Base-by-base conservation (phyloP, 495 filamentous ascomycete species). In the Trichocladium uniseriatum region DNA sequence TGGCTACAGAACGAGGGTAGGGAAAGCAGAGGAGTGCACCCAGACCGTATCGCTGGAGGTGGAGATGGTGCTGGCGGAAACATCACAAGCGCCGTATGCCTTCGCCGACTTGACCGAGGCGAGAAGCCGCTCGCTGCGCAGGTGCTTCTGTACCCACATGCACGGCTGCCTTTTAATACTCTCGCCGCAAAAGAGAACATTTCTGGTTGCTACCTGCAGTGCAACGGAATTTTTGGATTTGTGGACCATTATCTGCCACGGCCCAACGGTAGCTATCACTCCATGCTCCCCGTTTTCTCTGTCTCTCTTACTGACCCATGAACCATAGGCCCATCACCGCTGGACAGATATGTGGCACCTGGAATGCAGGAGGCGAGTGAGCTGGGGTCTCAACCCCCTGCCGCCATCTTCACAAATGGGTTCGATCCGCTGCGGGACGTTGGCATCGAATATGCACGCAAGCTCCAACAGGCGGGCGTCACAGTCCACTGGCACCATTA, bases 381-480 rank as follows among this genome's bases (percentile, higher is more conserved):
- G 1, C 49, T 67, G 0, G 22, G 11, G 4, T 51, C 45, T 15
- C 48, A 60, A 16, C 62, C 58, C 3, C 64, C 55, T 1, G 55
- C 63, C 1, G 53, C 49, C 10, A 54, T 69, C 5, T 66, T 63
- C 49, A 71, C 65, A 15, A 59, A 55, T 32, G 68, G 67, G 2
- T 71, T 66, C 27, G 68, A 69, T 43, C 59, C 62, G 1, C 32
- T 69, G 15, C 51, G 68, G n/a, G 65, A 69, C 18, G 68, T 64
- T 15, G 65, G 63, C 2, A 58, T 65, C 22, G 63, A 65, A 34
- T 67, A 61, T 38, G 68, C 66, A 35, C 51, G 42, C 16, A 69
- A 69, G 58, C 44, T 69, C 37, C 10, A 56, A 15, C 38, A 64
- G 10, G 65, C 59, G 2, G 61, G 63, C 1, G 62, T 63, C 21